A percentile compares a stretch with the other conserved stretches of the same genome.
These are phyloP conservation scores for Prunus mongolica DNA, from an alignment of 306 rosid species.

Conservation along the genomic window DNA sequence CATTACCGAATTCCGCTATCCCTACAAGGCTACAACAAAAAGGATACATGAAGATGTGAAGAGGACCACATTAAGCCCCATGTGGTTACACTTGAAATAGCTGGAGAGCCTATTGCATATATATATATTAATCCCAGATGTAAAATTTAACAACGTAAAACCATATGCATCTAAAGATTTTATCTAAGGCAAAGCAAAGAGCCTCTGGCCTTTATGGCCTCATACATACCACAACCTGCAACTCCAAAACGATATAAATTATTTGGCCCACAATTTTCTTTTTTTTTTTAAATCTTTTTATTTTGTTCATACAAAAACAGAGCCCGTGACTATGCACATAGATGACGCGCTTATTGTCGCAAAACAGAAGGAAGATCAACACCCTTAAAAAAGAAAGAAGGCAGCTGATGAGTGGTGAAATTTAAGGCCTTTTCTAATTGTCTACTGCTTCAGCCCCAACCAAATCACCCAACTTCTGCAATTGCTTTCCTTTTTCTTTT, in stretches of 20 bases:
- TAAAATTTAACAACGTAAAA: background rate
- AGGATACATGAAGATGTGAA: background rate
- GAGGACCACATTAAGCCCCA: conserved; percentile 6
- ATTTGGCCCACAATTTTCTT: conserved; percentile 8
- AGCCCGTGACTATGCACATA: conserved; percentile 23
- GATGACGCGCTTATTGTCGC: no score
- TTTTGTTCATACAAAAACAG: background rate
- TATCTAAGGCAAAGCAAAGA: background rate
- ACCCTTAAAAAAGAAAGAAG: no score
- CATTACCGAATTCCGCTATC: background rate
- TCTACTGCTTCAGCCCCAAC: no score
- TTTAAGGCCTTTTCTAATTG: no score
- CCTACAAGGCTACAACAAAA: background rate
- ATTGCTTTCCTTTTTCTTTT: no score
- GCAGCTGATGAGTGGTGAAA: no score
- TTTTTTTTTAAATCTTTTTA: background rate
- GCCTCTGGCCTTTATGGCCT: background rate
- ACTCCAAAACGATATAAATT: background rate
- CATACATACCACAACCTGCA: background rate
- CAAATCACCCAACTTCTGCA: no score
- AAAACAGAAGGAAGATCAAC: no score
- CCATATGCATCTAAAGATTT: background rate
- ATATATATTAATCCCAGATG: background rate
- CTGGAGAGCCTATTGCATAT: background rate
- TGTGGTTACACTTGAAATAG: background rate